A percentile compares a stretch with the other conserved stretches of the same genome.
Conservation (phyloP, 2,329 filamentous ascomycete species). For the Aspergillus sclerotialis region DNA sequence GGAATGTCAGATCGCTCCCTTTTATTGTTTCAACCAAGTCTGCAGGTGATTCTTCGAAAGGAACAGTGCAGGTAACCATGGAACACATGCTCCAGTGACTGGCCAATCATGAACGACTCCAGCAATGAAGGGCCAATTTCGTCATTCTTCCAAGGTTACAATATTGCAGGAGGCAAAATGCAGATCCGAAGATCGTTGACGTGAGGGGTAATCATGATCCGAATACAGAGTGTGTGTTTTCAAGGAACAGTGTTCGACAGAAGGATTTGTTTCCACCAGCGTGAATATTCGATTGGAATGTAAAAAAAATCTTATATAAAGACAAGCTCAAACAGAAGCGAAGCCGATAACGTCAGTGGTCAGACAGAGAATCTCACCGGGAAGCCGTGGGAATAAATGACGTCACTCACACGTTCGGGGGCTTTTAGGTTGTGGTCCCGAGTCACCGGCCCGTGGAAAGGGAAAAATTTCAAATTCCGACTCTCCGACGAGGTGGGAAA, state of each 20-base stretch:
- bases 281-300: too few species aligned
- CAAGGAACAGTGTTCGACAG: too few species aligned
- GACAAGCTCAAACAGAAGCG: background rate
- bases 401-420: slow-evolving; percentile 11
- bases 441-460: slow-evolving; percentile 14
- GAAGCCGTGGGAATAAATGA: slow-evolving; percentile 17
- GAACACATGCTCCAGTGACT: too few species aligned
- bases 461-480: background rate
- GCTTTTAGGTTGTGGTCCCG: slow-evolving; percentile 11
- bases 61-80: too few species aligned
- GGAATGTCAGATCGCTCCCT: background rate
- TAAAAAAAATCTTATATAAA: too few species aligned
- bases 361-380: slow-evolving; percentile 4
- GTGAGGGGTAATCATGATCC: slow-evolving; percentile 11
- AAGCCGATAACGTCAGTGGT: background rate
- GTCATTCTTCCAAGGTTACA: too few species aligned
- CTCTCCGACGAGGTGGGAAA: too few species aligned
- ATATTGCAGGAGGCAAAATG: slow-evolving; percentile 9
- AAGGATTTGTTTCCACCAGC: too few species aligned
- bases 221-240: background rate
- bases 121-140: too few species aligned
- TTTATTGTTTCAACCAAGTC: too few species aligned
- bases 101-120: too few species aligned
- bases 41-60: too few species aligned
- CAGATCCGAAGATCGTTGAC: slow-evolving; percentile 22